Evolutionary conservation across 2,329 filamentous ascomycete genomes (phyloP).

Genomic region (Aspergillus fumigatus): DNA sequence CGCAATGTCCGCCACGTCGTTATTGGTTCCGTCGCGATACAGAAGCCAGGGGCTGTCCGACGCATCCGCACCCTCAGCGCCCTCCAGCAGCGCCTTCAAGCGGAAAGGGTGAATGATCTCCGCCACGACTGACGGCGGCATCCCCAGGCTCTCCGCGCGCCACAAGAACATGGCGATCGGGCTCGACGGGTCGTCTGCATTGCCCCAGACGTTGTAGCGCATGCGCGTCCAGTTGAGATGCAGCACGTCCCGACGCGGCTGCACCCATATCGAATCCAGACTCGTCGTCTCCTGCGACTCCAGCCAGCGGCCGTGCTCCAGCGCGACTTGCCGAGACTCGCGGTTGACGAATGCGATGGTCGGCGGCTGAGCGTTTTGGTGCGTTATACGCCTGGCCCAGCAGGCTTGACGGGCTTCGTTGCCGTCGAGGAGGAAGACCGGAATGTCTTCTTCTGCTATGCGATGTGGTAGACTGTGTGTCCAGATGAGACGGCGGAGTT

Average conservation of each 20-base stretch:
- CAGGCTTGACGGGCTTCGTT: slow-evolving; percentile 1
- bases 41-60: too few relatives aligned
- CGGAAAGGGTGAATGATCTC: too few relatives aligned
- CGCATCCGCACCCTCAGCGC: too few relatives aligned
- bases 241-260: neutral
- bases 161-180: too few relatives aligned
- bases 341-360: neutral
- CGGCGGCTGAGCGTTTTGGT: neutral
- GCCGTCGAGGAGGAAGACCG: slow-evolving; percentile 1
- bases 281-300: neutral
- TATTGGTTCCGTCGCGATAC: too few relatives aligned
- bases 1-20: neutral
- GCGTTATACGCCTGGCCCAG: neutral
- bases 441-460: slow-evolving; percentile 1
- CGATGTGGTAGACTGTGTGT: slow-evolving; percentile 5
- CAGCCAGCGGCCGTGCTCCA: neutral
- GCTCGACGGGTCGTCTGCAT: too few relatives aligned
- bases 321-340: neutral
- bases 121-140: too few relatives aligned
- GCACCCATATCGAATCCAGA: neutral
- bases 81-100: too few relatives aligned
- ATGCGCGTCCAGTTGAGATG: neutral
- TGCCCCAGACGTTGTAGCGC: too few relatives aligned
- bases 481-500: slow-evolving; percentile 9
- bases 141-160: too few relatives aligned